Evolutionary conservation across 176 grass and related monocot species (phyloP).

Genomic region (Elaeis guineensis): DNA sequence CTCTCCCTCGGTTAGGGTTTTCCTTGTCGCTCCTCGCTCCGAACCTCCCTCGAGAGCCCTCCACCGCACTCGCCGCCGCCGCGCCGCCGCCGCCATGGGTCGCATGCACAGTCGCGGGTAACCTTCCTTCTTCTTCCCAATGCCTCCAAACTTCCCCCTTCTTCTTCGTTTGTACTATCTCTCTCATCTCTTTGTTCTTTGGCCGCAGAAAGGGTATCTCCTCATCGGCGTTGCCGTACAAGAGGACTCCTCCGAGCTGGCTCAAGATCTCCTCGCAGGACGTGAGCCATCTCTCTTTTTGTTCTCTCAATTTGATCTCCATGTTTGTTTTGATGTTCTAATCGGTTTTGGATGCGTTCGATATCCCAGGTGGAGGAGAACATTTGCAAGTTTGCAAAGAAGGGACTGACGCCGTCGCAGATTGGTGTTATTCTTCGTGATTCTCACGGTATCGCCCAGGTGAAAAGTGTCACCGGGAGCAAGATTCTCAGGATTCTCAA

Average conservation of each 20-base stretch:
- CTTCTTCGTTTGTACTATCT: too few relatives aligned
- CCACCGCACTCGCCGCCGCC: constrained; percentile 1
- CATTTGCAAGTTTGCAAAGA: too few relatives aligned
- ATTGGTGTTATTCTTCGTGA: too few relatives aligned
- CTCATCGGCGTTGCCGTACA: constrained; percentile 80
- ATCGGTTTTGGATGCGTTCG: not conserved
- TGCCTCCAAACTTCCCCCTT: not conserved
- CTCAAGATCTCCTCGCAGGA: constrained; percentile 55
- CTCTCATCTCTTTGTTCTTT: too few relatives aligned
- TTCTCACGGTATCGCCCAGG: too few relatives aligned
- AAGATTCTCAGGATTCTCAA: constrained; percentile 95
- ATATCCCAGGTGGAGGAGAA: too few relatives aligned
- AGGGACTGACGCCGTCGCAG: too few relatives aligned
- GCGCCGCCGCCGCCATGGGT: constrained; percentile 48
- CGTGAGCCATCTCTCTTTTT: constrained; percentile 9
- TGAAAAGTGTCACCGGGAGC: constrained; percentile 22
- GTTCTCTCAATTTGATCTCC: constrained; percentile 1
- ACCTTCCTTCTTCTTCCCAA: not conserved
- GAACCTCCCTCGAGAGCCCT: not conserved
- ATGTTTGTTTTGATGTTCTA: not conserved
- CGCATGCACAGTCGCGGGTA: constrained; percentile 92
- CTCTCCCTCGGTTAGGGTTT: too few relatives aligned
- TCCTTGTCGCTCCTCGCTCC: not conserved
- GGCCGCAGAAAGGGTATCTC: constrained; percentile 73
- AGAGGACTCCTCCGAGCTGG: constrained; percentile 73